A percentile compares a stretch with the other conserved stretches of the same genome.
phyloP scores from a whole-genome alignment of 441 rosid genomes.

The Kokia cookei region DNA sequence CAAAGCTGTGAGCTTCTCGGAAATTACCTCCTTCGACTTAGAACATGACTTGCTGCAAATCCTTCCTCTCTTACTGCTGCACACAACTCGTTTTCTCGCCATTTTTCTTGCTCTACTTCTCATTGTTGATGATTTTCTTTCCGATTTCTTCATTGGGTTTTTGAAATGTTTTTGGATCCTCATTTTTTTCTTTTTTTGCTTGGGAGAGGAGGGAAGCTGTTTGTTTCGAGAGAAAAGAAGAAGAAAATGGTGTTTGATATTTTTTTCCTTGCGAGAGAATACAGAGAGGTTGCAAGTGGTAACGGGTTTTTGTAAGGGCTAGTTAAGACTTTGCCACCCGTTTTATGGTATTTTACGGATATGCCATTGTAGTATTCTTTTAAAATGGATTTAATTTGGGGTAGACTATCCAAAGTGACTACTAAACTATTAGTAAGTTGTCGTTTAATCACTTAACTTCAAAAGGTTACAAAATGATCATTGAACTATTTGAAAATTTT shows the following conservation, averaged over 20 bases:
- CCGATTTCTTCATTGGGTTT: constrained; percentile 1
- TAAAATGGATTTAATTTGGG: background rate
- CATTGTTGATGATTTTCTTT: background rate
- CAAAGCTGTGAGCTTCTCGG: constrained; percentile 46
- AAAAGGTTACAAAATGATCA: too few relatives aligned
- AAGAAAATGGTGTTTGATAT: background rate
- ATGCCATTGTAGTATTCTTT: background rate
- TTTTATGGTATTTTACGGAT: background rate
- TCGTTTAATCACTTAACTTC: too few relatives aligned
- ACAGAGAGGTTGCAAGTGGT: background rate
- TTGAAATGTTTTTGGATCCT: constrained; percentile 16
- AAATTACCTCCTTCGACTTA: constrained; percentile 20
- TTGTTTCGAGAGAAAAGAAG: background rate
- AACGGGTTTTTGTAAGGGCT: constrained; percentile 27
- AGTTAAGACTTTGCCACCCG: constrained; percentile 17
- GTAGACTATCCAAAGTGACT: too few relatives aligned
- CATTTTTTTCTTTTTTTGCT: background rate
- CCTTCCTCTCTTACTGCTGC: constrained; percentile 7
- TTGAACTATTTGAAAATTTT: too few relatives aligned
- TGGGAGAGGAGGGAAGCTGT: background rate
- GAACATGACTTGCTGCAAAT: background rate
- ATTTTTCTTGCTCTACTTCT: constrained; percentile 5
- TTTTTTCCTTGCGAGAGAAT: background rate
- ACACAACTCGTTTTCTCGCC: constrained; percentile 9
- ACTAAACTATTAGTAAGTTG: too few relatives aligned